Base-by-base conservation (phyloP, 139 green algal genomes). In the Gonium pectorale region DNA sequence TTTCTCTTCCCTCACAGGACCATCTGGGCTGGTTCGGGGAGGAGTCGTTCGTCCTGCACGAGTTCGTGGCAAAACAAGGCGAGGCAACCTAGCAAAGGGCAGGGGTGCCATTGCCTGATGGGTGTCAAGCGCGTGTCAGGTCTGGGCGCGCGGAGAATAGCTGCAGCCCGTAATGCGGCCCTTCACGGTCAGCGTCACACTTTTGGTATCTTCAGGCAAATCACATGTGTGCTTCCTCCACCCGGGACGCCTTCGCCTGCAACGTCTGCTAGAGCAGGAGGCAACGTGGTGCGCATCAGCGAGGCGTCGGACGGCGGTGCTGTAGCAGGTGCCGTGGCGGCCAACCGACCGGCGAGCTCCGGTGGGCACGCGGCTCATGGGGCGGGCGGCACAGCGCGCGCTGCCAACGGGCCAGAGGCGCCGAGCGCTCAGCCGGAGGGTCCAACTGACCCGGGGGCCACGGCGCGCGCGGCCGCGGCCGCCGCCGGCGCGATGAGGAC, bases 11-110 rank as follows among this genome's bases (percentile, higher is more conserved):
- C 86, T 27, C 27, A 3, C 77, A 83, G 77, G 90, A 93, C 66
- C 81, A 90, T 79, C 80, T 93, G 19, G 85, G 90, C n/a, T 93
- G 90, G 90, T 93, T 93, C 81, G 87, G 79, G 3, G 72, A 91
- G 59, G 72, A 83, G 51, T 62, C 77, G 31, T 83, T 83, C 59
- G 40, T 83, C 43, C 27, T 74, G 62, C 77, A 83, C n/a, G 22
- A 63, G 19, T 70, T 72, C 33, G 17, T 64, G 22, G 37, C 7
- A 43, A 5, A 29, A 5, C 29, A 37, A 27, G 77, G 77, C 73
- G 62, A 17, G 59, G 35, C n/a, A n/a, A n/a, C 2, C 2, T 46
- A 8, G 41, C 38, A 35, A 2, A 24, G 24, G 5, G 67, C 15
- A 24, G 4, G 41, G 68, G 43, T 6, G 43, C 5, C 62, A 35